Conservation (phyloP, 2,329 filamentous ascomycete genomes). For the Cyanodermella asteris region DNA sequence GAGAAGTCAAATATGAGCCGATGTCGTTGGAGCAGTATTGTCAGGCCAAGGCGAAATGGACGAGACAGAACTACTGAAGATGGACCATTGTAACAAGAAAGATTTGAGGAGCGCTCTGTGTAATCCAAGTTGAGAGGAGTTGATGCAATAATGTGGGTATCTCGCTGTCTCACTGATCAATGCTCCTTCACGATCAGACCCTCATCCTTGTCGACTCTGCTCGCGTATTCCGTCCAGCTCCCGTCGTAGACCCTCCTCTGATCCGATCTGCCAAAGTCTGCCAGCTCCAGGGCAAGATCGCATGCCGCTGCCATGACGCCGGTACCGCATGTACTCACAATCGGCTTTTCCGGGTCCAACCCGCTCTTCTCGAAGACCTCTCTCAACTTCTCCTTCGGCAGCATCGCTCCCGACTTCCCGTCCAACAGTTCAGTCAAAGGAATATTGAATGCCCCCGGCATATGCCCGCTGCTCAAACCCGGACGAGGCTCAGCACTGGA, state of each 20-base stretch:
- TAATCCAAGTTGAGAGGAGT: background rate
- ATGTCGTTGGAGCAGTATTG: too few species aligned
- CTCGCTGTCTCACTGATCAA: slow-evolving; percentile 1
- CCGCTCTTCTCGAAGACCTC: slow-evolving; percentile 61
- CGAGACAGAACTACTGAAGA: too few species aligned
- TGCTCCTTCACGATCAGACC: slow-evolving; percentile 17
- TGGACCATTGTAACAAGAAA: too few species aligned
- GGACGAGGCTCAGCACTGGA: slow-evolving; percentile 67
- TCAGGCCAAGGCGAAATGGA: too few species aligned
- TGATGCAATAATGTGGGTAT: too few species aligned
- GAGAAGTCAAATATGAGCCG: too few species aligned
- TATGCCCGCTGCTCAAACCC: slow-evolving; percentile 72
- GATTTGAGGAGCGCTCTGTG: background rate
- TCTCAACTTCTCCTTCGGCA: slow-evolving; percentile 48
- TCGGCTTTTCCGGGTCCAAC: slow-evolving; percentile 55
- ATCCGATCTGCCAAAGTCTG: slow-evolving; percentile 46
- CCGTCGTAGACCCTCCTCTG: slow-evolving; percentile 73
- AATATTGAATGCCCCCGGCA: slow-evolving; percentile 68
- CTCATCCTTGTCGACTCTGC: slow-evolving; percentile 22
- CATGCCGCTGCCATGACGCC: slow-evolving; percentile 85
- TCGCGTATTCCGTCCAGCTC: slow-evolving; percentile 63
- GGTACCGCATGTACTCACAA: slow-evolving; percentile 77
- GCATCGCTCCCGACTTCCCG: slow-evolving; percentile 57
- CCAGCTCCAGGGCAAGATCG: slow-evolving; percentile 64
- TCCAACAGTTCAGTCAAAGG: slow-evolving; percentile 65